Evolutionary conservation across 1,284 basidiomycete species (phyloP).

Genomic region (Rhodotorula sp.): DNA sequence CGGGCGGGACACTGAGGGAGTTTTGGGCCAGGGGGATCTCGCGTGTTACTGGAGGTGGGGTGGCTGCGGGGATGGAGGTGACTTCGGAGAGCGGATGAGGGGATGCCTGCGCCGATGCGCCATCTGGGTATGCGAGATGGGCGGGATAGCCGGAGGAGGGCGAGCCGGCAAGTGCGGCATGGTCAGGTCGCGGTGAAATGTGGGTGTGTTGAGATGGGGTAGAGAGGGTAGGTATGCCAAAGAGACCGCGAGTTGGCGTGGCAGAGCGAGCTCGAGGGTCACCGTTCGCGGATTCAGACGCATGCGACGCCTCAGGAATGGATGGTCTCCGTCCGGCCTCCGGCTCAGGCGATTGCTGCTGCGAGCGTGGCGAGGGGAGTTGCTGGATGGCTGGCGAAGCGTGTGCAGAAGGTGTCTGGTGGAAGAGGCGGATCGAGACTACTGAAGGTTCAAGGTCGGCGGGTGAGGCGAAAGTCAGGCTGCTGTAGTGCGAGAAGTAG

Average conservation of each 20-base stretch:
- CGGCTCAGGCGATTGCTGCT: background rate
- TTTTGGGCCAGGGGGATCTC: background rate
- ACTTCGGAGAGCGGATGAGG: no score
- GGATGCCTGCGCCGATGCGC: background rate
- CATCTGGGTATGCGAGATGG: background rate
- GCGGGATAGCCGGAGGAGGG: slow-evolving; percentile 2
- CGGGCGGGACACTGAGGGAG: background rate
- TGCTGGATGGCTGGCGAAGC: background rate
- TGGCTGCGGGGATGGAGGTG: background rate
- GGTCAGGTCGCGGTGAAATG: background rate
- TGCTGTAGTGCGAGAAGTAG: background rate
- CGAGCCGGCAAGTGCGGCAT: background rate
- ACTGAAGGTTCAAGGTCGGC: slow-evolving; percentile 1
- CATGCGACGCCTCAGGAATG: background rate
- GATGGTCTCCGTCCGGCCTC: background rate
- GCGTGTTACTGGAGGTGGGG: background rate
- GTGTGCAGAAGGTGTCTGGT: background rate
- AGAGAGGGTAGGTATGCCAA: no score
- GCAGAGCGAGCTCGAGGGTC: background rate
- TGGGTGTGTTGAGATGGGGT: background rate
- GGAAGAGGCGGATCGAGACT: background rate
- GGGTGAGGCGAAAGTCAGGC: background rate
- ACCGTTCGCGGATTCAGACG: background rate
- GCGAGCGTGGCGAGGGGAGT: background rate
- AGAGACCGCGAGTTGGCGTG: background rate